Percentiles rank a stretch among this genome's conserved stretches.
Conservation (phyloP, 345 rosid genomes). For the Psidium guajava region DNA sequence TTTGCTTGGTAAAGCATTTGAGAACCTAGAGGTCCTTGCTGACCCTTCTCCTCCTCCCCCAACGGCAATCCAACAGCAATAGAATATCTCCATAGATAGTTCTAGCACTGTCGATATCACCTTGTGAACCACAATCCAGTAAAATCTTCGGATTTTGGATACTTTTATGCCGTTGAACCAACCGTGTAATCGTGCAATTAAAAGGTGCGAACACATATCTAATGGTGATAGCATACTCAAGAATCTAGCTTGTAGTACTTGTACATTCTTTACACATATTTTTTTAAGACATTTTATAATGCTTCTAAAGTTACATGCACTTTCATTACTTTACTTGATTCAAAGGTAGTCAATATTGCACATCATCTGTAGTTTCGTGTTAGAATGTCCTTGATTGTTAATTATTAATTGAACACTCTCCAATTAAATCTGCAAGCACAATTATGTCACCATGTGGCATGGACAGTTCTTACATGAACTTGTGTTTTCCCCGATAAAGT, state of each 20-base stretch:
- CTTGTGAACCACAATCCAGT: neutral
- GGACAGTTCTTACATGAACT: conserved; percentile 38
- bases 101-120: neutral
- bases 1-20: neutral
- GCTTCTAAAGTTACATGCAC: neutral
- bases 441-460: neutral
- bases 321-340: neutral
- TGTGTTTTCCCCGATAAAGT: conserved; percentile 54
- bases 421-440: neutral
- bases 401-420: neutral
- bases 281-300: no score
- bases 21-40: neutral
- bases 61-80: neutral
- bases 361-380: neutral
- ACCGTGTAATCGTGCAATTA: neutral
- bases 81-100: neutral
- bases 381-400: neutral
- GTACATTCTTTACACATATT: neutral
- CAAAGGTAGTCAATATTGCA: neutral
- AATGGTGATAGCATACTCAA: neutral
- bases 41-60: neutral
- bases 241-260: neutral
- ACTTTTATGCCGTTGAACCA: neutral
- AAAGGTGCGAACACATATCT: neutral
- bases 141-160: neutral